A percentile compares a stretch with the other conserved stretches of the same genome.
These are phyloP conservation scores for Voacanga thouarsii DNA, from an alignment of 257 asterid species.

Conservation along the genomic window DNA sequence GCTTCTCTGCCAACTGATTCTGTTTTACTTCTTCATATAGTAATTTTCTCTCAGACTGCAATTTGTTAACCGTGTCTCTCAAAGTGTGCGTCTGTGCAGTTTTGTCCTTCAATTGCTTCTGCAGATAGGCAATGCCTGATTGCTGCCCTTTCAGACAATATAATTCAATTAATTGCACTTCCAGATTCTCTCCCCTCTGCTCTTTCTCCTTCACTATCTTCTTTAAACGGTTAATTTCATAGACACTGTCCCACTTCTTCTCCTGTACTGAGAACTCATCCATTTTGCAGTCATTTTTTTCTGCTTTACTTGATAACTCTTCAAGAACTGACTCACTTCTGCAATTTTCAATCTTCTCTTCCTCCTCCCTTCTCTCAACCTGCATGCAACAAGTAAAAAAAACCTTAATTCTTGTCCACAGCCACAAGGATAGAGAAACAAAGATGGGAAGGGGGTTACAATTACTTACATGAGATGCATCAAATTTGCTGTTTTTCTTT, in stretches of 20 bases:
- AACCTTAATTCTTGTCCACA: not conserved
- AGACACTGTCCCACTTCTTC: not conserved
- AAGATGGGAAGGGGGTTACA: not conserved
- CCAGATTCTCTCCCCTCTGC: conserved; percentile 5
- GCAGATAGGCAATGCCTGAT: conserved; percentile 10
- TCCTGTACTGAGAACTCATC: not conserved
- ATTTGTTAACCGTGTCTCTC: not conserved
- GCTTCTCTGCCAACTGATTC: conserved; percentile 12
- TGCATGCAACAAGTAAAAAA: not conserved
- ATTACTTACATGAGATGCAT: conserved; percentile 1
- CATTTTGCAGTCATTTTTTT: not conserved
- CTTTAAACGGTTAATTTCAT: conserved; percentile 13
- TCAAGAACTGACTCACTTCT: not conserved
- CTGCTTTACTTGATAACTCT: not conserved
- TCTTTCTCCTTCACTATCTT: conserved; percentile 12
- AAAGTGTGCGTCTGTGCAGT: conserved; percentile 3
- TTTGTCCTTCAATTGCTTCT: conserved; percentile 13
- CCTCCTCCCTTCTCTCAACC: conserved; percentile 15
- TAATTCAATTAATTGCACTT: conserved; percentile 10
- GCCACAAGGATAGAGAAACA: not conserved
- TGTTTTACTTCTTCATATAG: conserved; percentile 7
- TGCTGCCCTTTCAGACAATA: conserved; percentile 19
- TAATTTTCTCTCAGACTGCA: conserved; percentile 5
- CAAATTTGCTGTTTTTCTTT: conserved; percentile 7
- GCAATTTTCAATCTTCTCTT: not conserved